Base-by-base conservation (phyloP, 257 asterid genomes). In the Nicotiana obtusifolia region DNA sequence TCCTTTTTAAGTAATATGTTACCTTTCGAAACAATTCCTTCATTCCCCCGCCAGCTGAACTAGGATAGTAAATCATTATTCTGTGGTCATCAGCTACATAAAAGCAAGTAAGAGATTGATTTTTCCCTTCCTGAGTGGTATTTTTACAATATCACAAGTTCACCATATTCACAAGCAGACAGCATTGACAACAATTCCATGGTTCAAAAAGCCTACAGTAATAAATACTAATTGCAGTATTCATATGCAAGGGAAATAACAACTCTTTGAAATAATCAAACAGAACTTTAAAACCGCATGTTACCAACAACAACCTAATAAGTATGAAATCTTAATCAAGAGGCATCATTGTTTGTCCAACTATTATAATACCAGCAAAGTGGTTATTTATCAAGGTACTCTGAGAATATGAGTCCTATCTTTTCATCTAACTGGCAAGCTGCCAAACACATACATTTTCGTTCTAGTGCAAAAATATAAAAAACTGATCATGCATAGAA, bases 1-100 rank as follows among this genome's bases (percentile, higher is more conserved):
- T 73, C 14, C 57, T 33, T 44, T 71, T 44, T 13, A 22, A 47
- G 8, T 68, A 77, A 75, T 69, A 19, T 41, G 86, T 86, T 84
- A 93, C 99, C 99, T 95, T 95, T 20, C 99, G 95, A 83, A 95
- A 95, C 90, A 95, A 87, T 83, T 93, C 94, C 86, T 95, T 95
- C 99, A 95, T 95, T 64, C 99, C 99, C 77, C 99, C 97, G 86
- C 99, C 99, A 22, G 99, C 99, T 80, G 99, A 89, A 88, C 98
- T 95, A 81, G 99, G 99, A 84, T 95, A 95, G 84, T 95, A 95
- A 82, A 95, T 95, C 99, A 93, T 95, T 82, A 96, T 93, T 80
- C 98, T 88, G 88, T 96, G 99, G 86, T 96, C 94, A 86, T 96
- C 98, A 90, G 94, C 99, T 96, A 88, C 90, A 88, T 62, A 81